Conservation (phyloP, 2,329 filamentous ascomycete genomes). For the Cladosporium sp. region DNA sequence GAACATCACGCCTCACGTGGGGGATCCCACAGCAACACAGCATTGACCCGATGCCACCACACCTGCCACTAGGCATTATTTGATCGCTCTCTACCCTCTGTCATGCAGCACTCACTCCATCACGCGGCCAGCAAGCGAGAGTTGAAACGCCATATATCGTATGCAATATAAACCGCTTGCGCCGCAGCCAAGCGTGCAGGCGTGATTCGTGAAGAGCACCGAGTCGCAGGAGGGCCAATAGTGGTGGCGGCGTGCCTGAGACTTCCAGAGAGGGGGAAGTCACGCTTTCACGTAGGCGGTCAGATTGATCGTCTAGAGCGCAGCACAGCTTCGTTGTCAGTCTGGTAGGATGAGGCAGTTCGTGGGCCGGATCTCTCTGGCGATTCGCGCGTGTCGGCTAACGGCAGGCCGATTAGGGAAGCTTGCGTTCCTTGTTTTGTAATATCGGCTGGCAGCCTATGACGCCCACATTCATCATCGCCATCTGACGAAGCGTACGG, state of each 20-base stretch:
- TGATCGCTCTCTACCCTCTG: neutral
- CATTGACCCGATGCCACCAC: slow-evolving; percentile 7
- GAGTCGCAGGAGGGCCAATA: neutral
- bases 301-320: neutral
- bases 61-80: neutral
- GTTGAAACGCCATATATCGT: slow-evolving; percentile 11
- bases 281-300: slow-evolving; percentile 10
- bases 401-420: neutral
- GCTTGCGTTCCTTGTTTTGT: slow-evolving; percentile 7
- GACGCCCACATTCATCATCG: slow-evolving; percentile 8
- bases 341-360: neutral
- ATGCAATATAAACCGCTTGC: slow-evolving; percentile 14
- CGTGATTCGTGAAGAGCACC: slow-evolving; percentile 1
- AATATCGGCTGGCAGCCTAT: neutral
- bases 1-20: neutral
- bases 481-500: neutral
- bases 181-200: slow-evolving; percentile 7
- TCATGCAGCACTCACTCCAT: neutral
- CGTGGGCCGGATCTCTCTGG: neutral
- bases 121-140: slow-evolving; percentile 5
- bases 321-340: neutral
- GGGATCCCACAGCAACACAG: slow-evolving; percentile 1
- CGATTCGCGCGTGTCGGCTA: slow-evolving; percentile 9
- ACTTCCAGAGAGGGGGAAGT: slow-evolving; percentile 6
- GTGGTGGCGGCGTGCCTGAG: slow-evolving; percentile 1